phyloP scores from a whole-genome alignment of 2,329 filamentous ascomycete genomes.

The Arthrobotrys conoides region DNA sequence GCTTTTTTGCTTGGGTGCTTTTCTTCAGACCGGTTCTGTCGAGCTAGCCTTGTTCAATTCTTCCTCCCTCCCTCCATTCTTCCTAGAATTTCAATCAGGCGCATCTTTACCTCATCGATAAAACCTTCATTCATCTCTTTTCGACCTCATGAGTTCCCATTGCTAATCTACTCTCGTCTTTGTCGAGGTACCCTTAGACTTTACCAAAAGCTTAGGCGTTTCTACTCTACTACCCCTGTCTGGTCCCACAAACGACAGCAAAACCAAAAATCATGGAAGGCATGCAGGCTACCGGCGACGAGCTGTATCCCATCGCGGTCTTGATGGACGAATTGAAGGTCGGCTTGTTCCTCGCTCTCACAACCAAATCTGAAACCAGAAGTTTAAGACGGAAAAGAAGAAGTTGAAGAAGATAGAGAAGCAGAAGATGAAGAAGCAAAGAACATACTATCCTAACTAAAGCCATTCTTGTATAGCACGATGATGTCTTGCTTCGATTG shows the following conservation, averaged over 20 bases:
- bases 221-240: constrained; percentile 11
- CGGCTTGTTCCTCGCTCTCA: constrained; percentile 66
- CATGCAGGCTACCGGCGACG: constrained; percentile 79
- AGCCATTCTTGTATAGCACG: constrained; percentile 67
- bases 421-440: background rate
- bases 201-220: constrained; percentile 15
- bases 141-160: background rate
- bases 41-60: background rate
- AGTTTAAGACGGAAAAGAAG: too few relatives aligned
- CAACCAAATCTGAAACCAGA: too few relatives aligned
- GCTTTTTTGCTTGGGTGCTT: background rate
- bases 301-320: constrained; percentile 99
- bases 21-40: background rate
- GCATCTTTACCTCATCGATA: constrained; percentile 18
- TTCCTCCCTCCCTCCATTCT: constrained; percentile 2
- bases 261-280: constrained; percentile 62
- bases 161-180: constrained; percentile 39
- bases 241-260: constrained; percentile 27
- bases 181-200: constrained; percentile 28
- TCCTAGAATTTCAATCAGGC: constrained; percentile 6
- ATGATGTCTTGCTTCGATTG: constrained; percentile 96
- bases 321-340: constrained; percentile 99
- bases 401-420: background rate
- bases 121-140: background rate
- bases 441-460: background rate